Evolutionary conservation across 345 rosid genomes (phyloP), one percentile per base, ranked within the genome.

Genomic region (Hypericum androsaemum): DNA sequence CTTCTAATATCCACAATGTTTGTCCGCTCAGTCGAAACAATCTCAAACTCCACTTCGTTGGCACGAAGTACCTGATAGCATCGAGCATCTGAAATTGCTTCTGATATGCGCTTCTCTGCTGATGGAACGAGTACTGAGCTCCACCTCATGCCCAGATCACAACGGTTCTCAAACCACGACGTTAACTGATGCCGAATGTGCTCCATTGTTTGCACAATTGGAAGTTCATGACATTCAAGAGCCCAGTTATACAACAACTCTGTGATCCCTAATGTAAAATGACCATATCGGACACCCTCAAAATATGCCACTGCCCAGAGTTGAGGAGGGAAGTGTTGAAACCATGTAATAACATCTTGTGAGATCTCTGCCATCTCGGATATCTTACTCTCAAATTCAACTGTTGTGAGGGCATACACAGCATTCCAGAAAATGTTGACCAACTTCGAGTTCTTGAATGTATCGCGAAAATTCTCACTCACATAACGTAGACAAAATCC

Each of bases 11-110:
- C 71, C 61, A 80, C 79, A 61, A 75, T 77, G 50, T 80, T 65
- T 12, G 83, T 74, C 42, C 72, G 67, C 10, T 77, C 80, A 7
- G 64, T 38, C 15, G 71, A 75, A 35, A 80, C 41, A 52, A 77
- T 72, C 69, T 80, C 86, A 35, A 75, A 80, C 59, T 80, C 86
- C 16, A 77, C 78, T 66, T 80, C 86, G 66, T 80, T 77, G 4
- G 79, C 74, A 46, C 76, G 63, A 41, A 80, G 79, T 57, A 77
- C 80, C 39, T 72, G 75, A 54, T 63, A 70, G 7, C 61, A 17
- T 8, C 76, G 58, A 16, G 80, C 74, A 42, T 10, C 72, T 41
- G 54, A 43, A 9, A 74, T 59, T 16, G 77, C 79, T 43, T 77
- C 80, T 10, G 46, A 10, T 41, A 77, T 66, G 3, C 35, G 65